Percentiles rank a stretch among this genome's conserved stretches.
Evolutionary conservation across 1,284 basidiomycete species (phyloP).

Genomic region (Moniliophthora roreri): DNA sequence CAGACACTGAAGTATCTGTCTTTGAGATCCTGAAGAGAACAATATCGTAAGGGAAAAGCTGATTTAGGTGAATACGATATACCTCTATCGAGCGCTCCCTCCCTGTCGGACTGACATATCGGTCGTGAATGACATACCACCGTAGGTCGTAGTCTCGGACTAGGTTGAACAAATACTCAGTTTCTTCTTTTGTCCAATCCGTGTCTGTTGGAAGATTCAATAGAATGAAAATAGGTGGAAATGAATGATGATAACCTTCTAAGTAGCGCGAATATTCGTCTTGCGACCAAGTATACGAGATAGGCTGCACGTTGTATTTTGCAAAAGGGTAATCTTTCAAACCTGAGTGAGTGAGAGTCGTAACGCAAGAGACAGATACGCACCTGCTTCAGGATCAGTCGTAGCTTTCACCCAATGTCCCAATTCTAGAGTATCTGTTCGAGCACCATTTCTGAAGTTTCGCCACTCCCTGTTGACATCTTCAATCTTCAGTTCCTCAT

Average conservation of each 20-base stretch:
- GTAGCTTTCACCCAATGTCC: constrained; percentile 71
- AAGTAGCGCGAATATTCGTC: constrained; percentile 89
- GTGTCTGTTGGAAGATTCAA: constrained; percentile 47
- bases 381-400: constrained; percentile 55
- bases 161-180: constrained; percentile 88
- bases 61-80: constrained; percentile 3
- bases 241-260: constrained; percentile 48
- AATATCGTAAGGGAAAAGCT: neutral
- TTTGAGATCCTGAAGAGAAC: constrained; percentile 77
- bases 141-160: constrained; percentile 85
- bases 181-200: constrained; percentile 94
- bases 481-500: constrained; percentile 6
- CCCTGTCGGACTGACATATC: constrained; percentile 75
- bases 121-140: constrained; percentile 90
- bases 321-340: constrained; percentile 71
- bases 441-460: constrained; percentile 65
- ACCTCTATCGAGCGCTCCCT: constrained; percentile 70
- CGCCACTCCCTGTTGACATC: constrained; percentile 69
- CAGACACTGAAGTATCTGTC: constrained; percentile 94
- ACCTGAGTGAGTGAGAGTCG: neutral
- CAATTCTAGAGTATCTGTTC: constrained; percentile 60
- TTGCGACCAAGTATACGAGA: constrained; percentile 80
- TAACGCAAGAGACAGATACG: constrained; percentile 11
- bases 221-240: neutral
- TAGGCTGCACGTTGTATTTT: constrained; percentile 75